Evolutionary conservation across 192 early-diverging fungal species (phyloP), one percentile per base, ranked within the genome.

Genomic region (Coemansia sp.): DNA sequence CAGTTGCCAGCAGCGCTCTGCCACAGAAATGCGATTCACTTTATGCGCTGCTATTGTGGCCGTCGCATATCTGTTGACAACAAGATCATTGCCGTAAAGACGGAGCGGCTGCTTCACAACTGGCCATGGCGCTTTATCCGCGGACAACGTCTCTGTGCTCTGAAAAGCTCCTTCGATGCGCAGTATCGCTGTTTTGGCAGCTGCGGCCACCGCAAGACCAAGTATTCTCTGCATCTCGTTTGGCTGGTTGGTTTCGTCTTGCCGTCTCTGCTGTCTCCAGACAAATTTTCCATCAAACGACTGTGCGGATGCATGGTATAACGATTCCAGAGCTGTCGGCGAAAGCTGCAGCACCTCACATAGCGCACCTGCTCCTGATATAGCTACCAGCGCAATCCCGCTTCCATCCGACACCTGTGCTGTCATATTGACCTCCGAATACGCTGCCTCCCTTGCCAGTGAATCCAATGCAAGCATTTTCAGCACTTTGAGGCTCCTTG

Each of bases 371-470:
- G 30, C 11, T 10, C 33, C 57, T 14, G 57, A 46, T 10, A 53
- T 45, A 0, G 39, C 20, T 41, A 72, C 2, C 36, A 70, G 53
- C n/a, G 70, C 73, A 33, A 73, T 66, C 0, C 78, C 78, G 51
- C 78, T 81, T 34, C 78, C 78, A 33, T 81, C 78, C 1, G 73
- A 57, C 12, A 69, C 67, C 23, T 71, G 64, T 16, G 67, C 72
- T 33, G 57, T 30, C 46, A 75, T 26, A 58, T 71, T 73, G 26
- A 66, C 44, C 0, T 44, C 41, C 12, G 46, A 38, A 5, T 24
- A 12, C 14, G 55, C n/a, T 7, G 9, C n/a, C 1, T 20, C 33
- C 7, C 23, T 52, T 52, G 21, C 23, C 2, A 3, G 49, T 1
- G 23, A 24, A 14, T 18, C n/a, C 33, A 33, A 7, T 58, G 16